Evolutionary conservation across 768 basidiomycete genomes (phyloP).

Genomic region (Coprinellus micaceus): DNA sequence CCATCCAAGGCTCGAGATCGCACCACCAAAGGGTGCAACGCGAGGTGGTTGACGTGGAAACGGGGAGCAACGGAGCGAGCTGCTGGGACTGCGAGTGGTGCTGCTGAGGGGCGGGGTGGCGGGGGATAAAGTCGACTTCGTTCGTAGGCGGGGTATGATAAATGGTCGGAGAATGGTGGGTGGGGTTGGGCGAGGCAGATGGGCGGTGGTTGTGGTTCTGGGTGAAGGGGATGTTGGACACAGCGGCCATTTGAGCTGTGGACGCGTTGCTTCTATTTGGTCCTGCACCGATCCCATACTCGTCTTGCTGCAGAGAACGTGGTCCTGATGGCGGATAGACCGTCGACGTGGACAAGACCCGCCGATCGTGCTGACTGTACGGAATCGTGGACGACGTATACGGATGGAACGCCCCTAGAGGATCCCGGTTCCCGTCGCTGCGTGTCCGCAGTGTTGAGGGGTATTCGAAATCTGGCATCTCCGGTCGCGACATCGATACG

Average conservation of each 20-base stretch:
- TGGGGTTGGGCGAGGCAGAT: constrained; percentile 30
- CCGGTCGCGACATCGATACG: constrained; percentile 49
- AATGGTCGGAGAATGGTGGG: constrained; percentile 17
- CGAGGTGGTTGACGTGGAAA: constrained; percentile 26
- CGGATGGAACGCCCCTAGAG: constrained; percentile 12
- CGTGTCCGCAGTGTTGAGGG: constrained; percentile 30
- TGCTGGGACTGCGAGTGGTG: constrained; percentile 12
- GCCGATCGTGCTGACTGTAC: constrained; percentile 7
- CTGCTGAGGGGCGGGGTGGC: constrained; percentile 17
- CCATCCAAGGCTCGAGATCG: constrained; percentile 95
- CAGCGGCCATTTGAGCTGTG: constrained; percentile 23
- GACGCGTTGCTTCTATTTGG: constrained; percentile 45
- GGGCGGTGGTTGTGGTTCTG: constrained; percentile 32
- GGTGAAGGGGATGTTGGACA: constrained; percentile 41
- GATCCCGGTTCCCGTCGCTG: constrained; percentile 19
- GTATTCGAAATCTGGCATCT: constrained; percentile 38
- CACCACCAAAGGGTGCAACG: constrained; percentile 80
- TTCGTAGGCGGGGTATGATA: constrained; percentile 15
- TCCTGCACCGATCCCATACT: constrained; percentile 10
- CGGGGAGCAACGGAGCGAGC: constrained; percentile 17
- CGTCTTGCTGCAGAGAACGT: constrained; percentile 20
- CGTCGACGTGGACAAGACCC: constrained; percentile 7
- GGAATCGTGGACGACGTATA: background rate
- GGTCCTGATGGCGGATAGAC: constrained; percentile 17
- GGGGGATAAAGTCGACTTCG: constrained; percentile 33